Conservation (phyloP, 352 stramenopile species). For the Globisporangium lucens region DNA sequence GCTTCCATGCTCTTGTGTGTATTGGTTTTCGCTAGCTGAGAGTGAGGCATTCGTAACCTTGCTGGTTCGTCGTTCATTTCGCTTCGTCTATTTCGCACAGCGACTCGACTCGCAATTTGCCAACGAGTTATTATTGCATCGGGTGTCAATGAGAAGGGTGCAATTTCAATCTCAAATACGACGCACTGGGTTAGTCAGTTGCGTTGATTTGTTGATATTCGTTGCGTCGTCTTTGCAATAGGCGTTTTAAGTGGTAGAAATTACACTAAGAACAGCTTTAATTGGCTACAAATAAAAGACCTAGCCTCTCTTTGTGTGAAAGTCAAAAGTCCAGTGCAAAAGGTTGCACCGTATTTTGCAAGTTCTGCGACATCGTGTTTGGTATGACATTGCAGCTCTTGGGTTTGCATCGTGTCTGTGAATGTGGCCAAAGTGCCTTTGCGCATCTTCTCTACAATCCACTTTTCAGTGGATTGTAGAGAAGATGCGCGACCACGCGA, state of each 20-base stretch:
- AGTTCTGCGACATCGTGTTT: not conserved
- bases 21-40: not conserved
- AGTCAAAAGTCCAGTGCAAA: not conserved
- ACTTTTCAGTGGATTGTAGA: too few relatives aligned
- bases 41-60: not conserved
- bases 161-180: not conserved
- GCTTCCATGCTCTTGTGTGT: too few relatives aligned
- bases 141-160: not conserved
- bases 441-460: not conserved
- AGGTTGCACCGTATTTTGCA: not conserved
- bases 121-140: not conserved
- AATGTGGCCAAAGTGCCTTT: not conserved
- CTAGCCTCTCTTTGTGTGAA: not conserved
- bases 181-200: too few relatives aligned
- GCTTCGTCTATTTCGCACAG: too few relatives aligned
- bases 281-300: not conserved
- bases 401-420: not conserved
- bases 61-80: too few relatives aligned
- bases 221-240: too few relatives aligned
- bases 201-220: too few relatives aligned
- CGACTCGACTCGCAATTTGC: too few relatives aligned
- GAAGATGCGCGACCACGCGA: not conserved
- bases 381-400: not conserved
- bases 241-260: not conserved
- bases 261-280: not conserved